Percentiles rank a stretch among this genome's conserved stretches.
Conservation (phyloP, 331 rosid genomes). For the Dryas integrifolia region DNA sequence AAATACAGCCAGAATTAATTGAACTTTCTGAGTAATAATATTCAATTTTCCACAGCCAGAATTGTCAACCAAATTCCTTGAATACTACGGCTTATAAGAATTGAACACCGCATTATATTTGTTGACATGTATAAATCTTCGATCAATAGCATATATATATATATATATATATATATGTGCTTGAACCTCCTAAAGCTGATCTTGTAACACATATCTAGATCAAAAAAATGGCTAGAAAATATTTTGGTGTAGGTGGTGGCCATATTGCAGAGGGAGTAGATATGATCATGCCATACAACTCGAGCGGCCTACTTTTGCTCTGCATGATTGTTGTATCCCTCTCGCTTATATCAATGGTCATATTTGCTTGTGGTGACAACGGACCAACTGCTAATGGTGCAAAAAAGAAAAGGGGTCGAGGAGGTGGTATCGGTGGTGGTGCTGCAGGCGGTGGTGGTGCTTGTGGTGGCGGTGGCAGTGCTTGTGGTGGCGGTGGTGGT, state of each 20-base stretch:
- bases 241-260: background rate
- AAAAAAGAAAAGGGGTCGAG: background rate
- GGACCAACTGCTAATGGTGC: background rate
- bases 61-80: background rate
- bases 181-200: background rate
- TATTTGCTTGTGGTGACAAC: constrained; percentile 3
- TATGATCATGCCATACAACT: background rate
- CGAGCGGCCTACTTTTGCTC: constrained; percentile 7
- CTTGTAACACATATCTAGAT: background rate
- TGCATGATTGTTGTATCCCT: constrained; percentile 25
- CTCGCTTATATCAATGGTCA: constrained; percentile 11
- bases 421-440: background rate
- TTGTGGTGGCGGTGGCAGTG: background rate
- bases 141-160: too few relatives aligned
- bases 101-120: background rate
- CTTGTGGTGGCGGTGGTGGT: background rate
- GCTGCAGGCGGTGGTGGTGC: background rate
- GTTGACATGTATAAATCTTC: too few relatives aligned
- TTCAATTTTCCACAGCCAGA: background rate
- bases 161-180: background rate
- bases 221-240: background rate
- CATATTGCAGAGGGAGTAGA: background rate
- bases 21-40: too few relatives aligned
- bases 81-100: background rate
- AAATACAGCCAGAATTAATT: too few relatives aligned